Conservation (phyloP, 2,329 filamentous ascomycete genomes). For the Penicillium sp. region DNA sequence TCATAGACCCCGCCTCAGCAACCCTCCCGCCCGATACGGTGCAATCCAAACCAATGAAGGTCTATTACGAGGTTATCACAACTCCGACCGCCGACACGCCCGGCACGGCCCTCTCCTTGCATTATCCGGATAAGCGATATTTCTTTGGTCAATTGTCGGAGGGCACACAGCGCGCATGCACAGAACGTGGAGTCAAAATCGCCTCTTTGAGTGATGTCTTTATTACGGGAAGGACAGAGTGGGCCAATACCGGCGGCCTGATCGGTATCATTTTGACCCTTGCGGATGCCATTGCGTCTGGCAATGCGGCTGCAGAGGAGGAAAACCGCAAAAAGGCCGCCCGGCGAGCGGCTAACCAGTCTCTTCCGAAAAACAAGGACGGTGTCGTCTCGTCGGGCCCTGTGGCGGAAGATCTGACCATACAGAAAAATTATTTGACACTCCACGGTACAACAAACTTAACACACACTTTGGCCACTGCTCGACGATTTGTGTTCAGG, state of each 20-base stretch:
- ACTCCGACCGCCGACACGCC: constrained; percentile 86
- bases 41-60: constrained; percentile 61
- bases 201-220: constrained; percentile 74
- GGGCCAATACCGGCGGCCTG: constrained; percentile 76
- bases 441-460: constrained; percentile 82
- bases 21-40: neutral
- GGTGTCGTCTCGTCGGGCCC: constrained; percentile 7
- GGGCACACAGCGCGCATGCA: constrained; percentile 76
- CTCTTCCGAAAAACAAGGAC: constrained; percentile 3
- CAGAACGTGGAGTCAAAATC: constrained; percentile 66
- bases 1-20: constrained; percentile 12
- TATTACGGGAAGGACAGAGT: constrained; percentile 73
- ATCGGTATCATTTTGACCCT: constrained; percentile 82
- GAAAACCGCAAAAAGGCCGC: constrained; percentile 44
- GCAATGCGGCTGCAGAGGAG: constrained; percentile 45
- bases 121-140: constrained; percentile 81
- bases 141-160: constrained; percentile 80
- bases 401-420: constrained; percentile 6
- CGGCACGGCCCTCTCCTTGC: constrained; percentile 73
- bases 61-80: constrained; percentile 71
- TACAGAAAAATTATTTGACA: constrained; percentile 49
- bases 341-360: neutral
- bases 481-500: constrained; percentile 80
- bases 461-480: constrained; percentile 76
- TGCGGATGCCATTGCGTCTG: constrained; percentile 61